phyloP scores from a whole-genome alignment of 495 filamentous ascomycete genomes.

The Podospora pseudoanserina region DNA sequence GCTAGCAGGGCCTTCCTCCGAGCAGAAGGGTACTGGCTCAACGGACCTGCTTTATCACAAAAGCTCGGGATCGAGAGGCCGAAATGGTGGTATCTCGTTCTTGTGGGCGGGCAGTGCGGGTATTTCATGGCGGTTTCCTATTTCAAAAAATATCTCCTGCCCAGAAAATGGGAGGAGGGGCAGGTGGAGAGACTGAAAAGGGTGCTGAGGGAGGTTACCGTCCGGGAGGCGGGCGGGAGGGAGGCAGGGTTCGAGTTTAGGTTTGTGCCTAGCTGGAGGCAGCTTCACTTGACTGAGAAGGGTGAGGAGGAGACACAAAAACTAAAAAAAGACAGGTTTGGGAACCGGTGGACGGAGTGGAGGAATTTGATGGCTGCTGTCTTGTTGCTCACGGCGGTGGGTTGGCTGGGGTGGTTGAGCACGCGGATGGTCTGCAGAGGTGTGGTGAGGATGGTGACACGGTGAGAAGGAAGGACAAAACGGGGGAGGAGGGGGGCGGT shows the following conservation, averaged over 20 bases:
- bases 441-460: neutral
- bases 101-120: slow-evolving; percentile 66
- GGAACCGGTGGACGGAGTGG: slow-evolving; percentile 3
- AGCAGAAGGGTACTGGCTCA: slow-evolving; percentile 65
- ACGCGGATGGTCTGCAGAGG: neutral
- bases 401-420: neutral
- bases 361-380: slow-evolving; percentile 11
- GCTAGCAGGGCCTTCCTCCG: slow-evolving; percentile 60
- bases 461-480: neutral
- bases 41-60: slow-evolving; percentile 60
- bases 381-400: slow-evolving; percentile 3
- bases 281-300: slow-evolving; percentile 18
- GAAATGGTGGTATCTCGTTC: slow-evolving; percentile 51
- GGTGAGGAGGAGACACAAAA: neutral
- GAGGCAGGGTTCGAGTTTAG: slow-evolving; percentile 61
- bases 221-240: slow-evolving; percentile 18
- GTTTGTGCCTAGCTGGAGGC: slow-evolving; percentile 52
- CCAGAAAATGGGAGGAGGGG: slow-evolving; percentile 49
- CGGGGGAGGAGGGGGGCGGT: neutral
- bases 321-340: neutral
- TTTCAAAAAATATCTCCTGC: slow-evolving; percentile 49
- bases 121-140: slow-evolving; percentile 58
- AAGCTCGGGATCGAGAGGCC: slow-evolving; percentile 57
- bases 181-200: slow-evolving; percentile 44
- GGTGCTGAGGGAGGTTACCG: slow-evolving; percentile 18